Evolutionary conservation across 2,329 filamentous ascomycete genomes (phyloP), one percentile per base, ranked within the genome.

Genomic region (Stachybotrys elegans): DNA sequence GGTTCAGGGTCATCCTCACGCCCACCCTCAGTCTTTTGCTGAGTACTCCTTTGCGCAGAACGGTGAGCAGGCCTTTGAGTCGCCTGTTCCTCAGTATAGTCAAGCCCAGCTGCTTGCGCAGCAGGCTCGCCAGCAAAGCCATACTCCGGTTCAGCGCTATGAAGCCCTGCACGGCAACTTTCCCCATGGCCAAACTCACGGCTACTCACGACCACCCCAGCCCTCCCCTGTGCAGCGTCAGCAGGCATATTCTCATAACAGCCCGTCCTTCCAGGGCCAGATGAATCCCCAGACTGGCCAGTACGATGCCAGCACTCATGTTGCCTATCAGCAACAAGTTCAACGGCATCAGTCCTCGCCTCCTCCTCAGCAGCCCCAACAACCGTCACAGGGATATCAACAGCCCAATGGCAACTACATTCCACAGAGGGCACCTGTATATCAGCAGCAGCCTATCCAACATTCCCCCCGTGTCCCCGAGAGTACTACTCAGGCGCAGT

Each of bases 81-180:
- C 60, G 22, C 46, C 60, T 13, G 55, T 62, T 14, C 47, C 59
- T 23, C 61, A 65, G 29, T 68, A 57, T 38, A 49, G 48, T 21
- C 59, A 63, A 32, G 49, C 59, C 31, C 64, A 65, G 45, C 50
- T 68, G 27, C 51, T 69, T 38, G 45, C 60, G 13, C 62, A 62
- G 25, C 50, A 58, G 22, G 48, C 40, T 34, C 56, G 58, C 20
- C 62, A 65, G 37, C 62, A 62, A 20, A 60, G 47, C 22, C 60
- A 66, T 40, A 59, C 61, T 13, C 57, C 64, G 8, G 53, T 65
- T 12, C 65, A 63, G 35, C 63, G 63, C 43, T 57, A 54, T 43
- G 56, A 58, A 2, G 49, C 47, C 2, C 49, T 64, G 13, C 56
- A 57, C 13, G 50, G 53, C n/a, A 38, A 48, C 13, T 63, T 57